Conservation (phyloP, 176 grass and related monocot genomes). For the Carex scoparia region DNA sequence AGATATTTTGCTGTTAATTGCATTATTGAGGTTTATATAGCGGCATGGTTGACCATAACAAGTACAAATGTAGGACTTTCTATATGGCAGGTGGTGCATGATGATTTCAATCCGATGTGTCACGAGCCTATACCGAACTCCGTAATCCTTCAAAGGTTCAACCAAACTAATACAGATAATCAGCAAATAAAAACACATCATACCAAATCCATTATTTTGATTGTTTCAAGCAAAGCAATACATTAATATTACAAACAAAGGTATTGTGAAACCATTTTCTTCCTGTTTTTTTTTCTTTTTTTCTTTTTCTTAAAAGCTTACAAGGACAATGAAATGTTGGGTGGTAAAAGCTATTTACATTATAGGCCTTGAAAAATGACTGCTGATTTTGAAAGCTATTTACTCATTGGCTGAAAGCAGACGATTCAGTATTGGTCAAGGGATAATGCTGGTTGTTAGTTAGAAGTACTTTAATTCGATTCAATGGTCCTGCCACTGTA, state of each 20-base stretch:
- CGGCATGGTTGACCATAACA: background rate
- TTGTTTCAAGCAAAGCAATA: slow-evolving; percentile 13
- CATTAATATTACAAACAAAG: slow-evolving; percentile 1
- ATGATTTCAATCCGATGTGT: too few species aligned
- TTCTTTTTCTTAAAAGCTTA: background rate
- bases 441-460: slow-evolving; percentile 30
- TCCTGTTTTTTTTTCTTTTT: background rate
- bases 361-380: slow-evolving; percentile 2
- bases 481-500: slow-evolving; percentile 30
- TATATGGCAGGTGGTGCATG: background rate
- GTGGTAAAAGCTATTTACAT: slow-evolving; percentile 1
- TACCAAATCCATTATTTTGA: slow-evolving; percentile 1
- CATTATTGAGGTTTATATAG: background rate
- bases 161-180: background rate
- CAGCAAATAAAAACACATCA: background rate
- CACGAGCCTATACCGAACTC: background rate
- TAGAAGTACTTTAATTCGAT: slow-evolving; percentile 44
- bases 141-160: background rate
- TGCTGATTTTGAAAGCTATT: background rate
- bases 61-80: background rate
- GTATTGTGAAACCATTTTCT: background rate
- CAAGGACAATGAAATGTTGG: background rate
- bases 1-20: background rate
- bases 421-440: slow-evolving; percentile 32
- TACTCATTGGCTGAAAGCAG: slow-evolving; percentile 25